These are phyloP conservation scores for Alisma plantagoaquatica DNA, from an alignment of 106 monocot genomes.

Conservation along the genomic window DNA sequence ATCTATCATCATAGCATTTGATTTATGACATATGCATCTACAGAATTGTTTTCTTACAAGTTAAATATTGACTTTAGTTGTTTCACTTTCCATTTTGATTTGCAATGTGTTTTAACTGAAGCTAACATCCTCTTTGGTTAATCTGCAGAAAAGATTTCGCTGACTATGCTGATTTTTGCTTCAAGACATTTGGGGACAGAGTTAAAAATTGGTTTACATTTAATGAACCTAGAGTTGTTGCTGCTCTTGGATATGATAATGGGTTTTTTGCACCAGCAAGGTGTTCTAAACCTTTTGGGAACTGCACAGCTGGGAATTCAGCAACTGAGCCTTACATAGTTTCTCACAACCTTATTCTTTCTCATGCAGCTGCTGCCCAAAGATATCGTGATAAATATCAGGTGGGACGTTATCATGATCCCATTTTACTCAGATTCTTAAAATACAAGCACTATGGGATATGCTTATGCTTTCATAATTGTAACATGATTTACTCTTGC, in stretches of 20 bases:
- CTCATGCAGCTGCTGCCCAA: conserved; percentile 73
- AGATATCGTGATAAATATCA: conserved; percentile 87
- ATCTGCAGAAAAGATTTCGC: conserved; percentile 53
- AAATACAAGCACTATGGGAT: too few species aligned
- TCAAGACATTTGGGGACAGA: conserved; percentile 87
- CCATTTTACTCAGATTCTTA: too few species aligned
- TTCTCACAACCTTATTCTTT: conserved; percentile 73
- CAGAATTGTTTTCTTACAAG: too few species aligned
- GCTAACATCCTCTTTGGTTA: too few species aligned
- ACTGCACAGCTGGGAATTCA: conserved; percentile 60
- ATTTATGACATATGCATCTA: too few species aligned
- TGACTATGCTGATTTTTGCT: conserved; percentile 88
- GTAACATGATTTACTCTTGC: too few species aligned
- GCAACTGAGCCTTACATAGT: conserved; percentile 88
- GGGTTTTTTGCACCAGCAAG: conserved; percentile 73
- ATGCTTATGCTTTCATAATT: too few species aligned
- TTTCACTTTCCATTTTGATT: too few species aligned
- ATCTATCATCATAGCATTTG: too few species aligned
- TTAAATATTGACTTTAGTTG: too few species aligned
- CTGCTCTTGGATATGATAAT: conserved; percentile 80
- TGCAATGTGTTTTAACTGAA: too few species aligned
- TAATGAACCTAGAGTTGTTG: conserved; percentile 87
- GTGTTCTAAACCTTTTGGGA: conserved; percentile 49
- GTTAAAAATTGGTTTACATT: conserved; percentile 97
- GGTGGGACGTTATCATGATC: too few species aligned